Evolutionary conservation across 441 rosid genomes (phyloP).

Genomic region (Arabidopsis lyrata): DNA sequence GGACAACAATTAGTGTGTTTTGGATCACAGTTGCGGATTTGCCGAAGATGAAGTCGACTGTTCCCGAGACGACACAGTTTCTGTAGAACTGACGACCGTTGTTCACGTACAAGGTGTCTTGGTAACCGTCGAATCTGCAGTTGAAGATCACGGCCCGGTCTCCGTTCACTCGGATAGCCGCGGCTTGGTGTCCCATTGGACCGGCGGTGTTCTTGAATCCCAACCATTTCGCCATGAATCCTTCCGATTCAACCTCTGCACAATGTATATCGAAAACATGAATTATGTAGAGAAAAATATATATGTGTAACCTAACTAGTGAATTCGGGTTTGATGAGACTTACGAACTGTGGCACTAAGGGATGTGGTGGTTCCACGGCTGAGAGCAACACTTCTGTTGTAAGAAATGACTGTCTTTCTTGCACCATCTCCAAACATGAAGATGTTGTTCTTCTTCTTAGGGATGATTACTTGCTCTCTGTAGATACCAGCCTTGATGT

Average conservation of each 20-base stretch:
- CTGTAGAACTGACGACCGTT: slow-evolving; percentile 64
- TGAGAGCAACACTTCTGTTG: slow-evolving; percentile 43
- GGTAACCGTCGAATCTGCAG: slow-evolving; percentile 71
- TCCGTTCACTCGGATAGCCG: slow-evolving; percentile 60
- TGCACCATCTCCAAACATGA: slow-evolving; percentile 61
- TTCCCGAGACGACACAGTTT: slow-evolving; percentile 60
- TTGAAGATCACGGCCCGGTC: slow-evolving; percentile 63
- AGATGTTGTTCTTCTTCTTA: slow-evolving; percentile 47
- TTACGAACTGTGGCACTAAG: slow-evolving; percentile 50
- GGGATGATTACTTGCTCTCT: slow-evolving; percentile 42
- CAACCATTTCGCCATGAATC: slow-evolving; percentile 62
- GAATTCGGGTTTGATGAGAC: slow-evolving; percentile 33
- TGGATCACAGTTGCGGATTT: slow-evolving; percentile 58
- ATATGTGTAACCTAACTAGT: neutral
- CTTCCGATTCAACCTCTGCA: slow-evolving; percentile 57
- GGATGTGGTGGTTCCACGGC: slow-evolving; percentile 43
- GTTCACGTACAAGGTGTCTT: slow-evolving; percentile 62
- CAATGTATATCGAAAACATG: neutral
- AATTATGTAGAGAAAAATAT: neutral
- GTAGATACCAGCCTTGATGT: slow-evolving; percentile 60
- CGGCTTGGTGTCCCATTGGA: slow-evolving; percentile 64
- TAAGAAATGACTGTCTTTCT: slow-evolving; percentile 60
- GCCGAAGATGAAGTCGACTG: slow-evolving; percentile 69
- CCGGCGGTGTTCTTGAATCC: slow-evolving; percentile 74
- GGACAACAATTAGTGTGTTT: slow-evolving; percentile 58